These are phyloP conservation scores for button mushroom (Agaricus bisporus) DNA, from an alignment of 768 basidiomycete species.

Conservation along the genomic window DNA sequence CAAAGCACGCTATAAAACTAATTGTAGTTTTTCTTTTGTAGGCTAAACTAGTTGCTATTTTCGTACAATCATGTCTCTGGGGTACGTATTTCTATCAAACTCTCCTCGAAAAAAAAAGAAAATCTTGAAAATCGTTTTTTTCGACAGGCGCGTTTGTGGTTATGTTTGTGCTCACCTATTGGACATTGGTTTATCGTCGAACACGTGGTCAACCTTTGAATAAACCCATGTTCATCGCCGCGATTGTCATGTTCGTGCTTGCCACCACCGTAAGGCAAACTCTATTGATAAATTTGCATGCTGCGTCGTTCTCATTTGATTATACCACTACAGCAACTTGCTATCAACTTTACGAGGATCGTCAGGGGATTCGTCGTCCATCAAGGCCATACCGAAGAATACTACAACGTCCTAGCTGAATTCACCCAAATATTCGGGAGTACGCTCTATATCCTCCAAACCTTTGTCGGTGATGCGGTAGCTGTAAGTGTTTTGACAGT, in stretches of 20 bases:
- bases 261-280: conserved; percentile 22
- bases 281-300: neutral
- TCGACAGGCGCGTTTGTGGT: conserved; percentile 22
- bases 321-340: conserved; percentile 24
- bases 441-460: conserved; percentile 29
- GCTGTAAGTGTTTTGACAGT: conserved; percentile 19
- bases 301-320: neutral
- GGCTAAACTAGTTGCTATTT: conserved; percentile 22
- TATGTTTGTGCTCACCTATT: conserved; percentile 23
- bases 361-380: conserved; percentile 28
- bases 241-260: conserved; percentile 26
- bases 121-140: neutral
- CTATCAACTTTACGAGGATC: conserved; percentile 28
- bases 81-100: conserved; percentile 9
- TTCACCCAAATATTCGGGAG: conserved; percentile 32
- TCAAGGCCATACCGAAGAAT: conserved; percentile 23
- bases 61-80: conserved; percentile 22
- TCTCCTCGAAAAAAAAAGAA: too few species aligned
- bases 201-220: conserved; percentile 20
- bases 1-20: neutral
- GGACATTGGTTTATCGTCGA: conserved; percentile 22
- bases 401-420: conserved; percentile 26
- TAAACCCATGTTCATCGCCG: conserved; percentile 25
- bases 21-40: neutral
- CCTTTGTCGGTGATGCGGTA: conserved; percentile 30